Evolutionary conservation across 202 grass and related monocot genomes (phyloP), one percentile per base, ranked within the genome.

Genomic region (Bolboschoenoplectus hybrid): DNA sequence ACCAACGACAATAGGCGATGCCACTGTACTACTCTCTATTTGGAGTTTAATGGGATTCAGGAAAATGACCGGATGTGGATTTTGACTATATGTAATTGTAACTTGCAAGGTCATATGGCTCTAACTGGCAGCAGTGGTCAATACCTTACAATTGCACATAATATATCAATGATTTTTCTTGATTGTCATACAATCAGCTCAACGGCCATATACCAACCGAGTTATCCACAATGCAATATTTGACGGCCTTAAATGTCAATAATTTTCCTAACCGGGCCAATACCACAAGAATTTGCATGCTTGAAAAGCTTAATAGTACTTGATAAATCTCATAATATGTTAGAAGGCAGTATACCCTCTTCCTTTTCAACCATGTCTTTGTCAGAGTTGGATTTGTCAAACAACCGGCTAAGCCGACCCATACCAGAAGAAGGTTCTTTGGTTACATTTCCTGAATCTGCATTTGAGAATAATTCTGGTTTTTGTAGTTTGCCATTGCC

Each of bases 1-100:
- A 91, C 91, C 72, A 92, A 89, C 14, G 90, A 92, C 62, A 91
- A 85, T 91, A 89, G 84, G 38, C 83, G 86, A 69, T 97, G 94
- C 50, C 94, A 84, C 36, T 90, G 90, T 60, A 90, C 75, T 6
- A 90, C 84, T 51, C 89, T 87, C 85, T 81, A 92, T 38, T 83
- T 97, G 52, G 94, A 97, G 87, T 97, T 97, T 56, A 89, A 84
- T 14, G 91, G 94, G 65, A 92, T 97, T 44, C 87, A 91, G 16
- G 49, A 82, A 0, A 92, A 94, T 17, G 89, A 97, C 49, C 89
- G 94, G 47, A 69, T 78, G 64, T 75, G 94, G 63, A 82, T 94
- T 82, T 88, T 91, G 5, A 88, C 85, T 87, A 89, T 90, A 88
- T 80, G 79, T 62, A 44, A 91, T 11, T 97, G 94, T 87, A 91